Evolutionary conservation across 2,329 filamentous ascomycete genomes (phyloP).

Genomic region (Aspergillus luchuensis): DNA sequence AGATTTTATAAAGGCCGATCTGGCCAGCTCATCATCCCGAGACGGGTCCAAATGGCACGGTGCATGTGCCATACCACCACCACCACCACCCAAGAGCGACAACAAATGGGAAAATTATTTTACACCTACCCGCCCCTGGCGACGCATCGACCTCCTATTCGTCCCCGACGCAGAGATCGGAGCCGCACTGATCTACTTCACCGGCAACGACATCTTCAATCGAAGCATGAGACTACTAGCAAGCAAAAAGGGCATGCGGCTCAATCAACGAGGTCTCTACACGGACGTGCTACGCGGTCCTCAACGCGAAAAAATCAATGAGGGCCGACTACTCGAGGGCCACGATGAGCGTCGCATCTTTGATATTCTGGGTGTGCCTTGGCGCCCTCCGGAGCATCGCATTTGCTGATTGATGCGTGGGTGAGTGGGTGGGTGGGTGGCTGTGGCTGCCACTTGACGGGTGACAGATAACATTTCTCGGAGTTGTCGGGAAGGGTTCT

Average conservation of each 20-base stretch:
- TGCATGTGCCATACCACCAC: conserved; percentile 68
- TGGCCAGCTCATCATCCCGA: conserved; percentile 60
- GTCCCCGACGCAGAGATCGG: conserved; percentile 79
- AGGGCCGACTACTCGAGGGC: conserved; percentile 23
- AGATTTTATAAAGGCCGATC: conserved; percentile 68
- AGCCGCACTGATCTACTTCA: conserved; percentile 90
- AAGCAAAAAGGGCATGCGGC: conserved; percentile 74
- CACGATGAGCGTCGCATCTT: conserved; percentile 24
- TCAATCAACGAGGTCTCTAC: conserved; percentile 84
- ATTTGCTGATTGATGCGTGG: conserved; percentile 60
- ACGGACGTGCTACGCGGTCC: conserved; percentile 55
- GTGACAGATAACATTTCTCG: conserved; percentile 19
- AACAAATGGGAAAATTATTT: too few species aligned
- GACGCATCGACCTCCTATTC: conserved; percentile 80
- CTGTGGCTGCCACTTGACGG: background rate
- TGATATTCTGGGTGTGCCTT: conserved; percentile 43
- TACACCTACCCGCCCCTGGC: conserved; percentile 58
- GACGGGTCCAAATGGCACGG: conserved; percentile 85
- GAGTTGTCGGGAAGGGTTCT: background rate
- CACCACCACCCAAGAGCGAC: too few species aligned
- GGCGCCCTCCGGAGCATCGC: conserved; percentile 74
- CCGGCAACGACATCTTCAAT: conserved; percentile 94
- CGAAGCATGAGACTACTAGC: conserved; percentile 79
- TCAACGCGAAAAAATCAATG: conserved; percentile 18
- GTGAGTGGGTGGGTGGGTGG: conserved; percentile 6